Base-by-base conservation (phyloP, 805 yeast genomes). In the Saccharomyces kudriavzevii region DNA sequence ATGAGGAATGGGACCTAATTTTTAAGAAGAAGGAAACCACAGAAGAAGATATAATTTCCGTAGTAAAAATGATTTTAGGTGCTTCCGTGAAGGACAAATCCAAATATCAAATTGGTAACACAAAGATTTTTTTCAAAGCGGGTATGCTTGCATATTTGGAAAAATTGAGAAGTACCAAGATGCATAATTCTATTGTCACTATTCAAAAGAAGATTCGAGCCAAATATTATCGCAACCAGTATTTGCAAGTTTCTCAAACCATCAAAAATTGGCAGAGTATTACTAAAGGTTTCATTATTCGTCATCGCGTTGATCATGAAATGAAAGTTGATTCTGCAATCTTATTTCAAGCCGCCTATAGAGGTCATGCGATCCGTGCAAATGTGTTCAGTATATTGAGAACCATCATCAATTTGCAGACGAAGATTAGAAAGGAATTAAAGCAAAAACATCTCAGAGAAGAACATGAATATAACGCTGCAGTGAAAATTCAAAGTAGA, bases 121-220 rank as follows among this genome's bases (percentile, higher is more conserved):
- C 96, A 45, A 92, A 92, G 73, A 89, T 92, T 54, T 92, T 92
- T 74, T 89, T 92, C 75, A 86, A 96, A 64, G 97, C 97, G 29
- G 99, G 99, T 67, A 87, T 92, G 86, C 77, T 92, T 69, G 98
- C 97, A 3, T 83, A 83, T 58, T 77, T 92, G 62, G 99, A 92
- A 72, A 89, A 89, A 61, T 72, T 86, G 65, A 83, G 97, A 70
- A 74, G 90, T 30, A 87, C 85, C 57, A 88, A 90, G 63, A 79
- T 90, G 60, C 80, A 80, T 64, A 78, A 74, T 51, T 84, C 96
- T 48, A 97, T 97, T 4, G 84, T 83, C 14, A 72, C 86, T 71
- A 85, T 92, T 60, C 98, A 94, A 74, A 89, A 89, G 77, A 80
- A 86, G 63, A 74, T 91, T 67, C 81, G 87, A 64, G 85, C 81